Evolutionary conservation across 495 filamentous ascomycete species (phyloP).

Genomic region (Neurospora discreta): DNA sequence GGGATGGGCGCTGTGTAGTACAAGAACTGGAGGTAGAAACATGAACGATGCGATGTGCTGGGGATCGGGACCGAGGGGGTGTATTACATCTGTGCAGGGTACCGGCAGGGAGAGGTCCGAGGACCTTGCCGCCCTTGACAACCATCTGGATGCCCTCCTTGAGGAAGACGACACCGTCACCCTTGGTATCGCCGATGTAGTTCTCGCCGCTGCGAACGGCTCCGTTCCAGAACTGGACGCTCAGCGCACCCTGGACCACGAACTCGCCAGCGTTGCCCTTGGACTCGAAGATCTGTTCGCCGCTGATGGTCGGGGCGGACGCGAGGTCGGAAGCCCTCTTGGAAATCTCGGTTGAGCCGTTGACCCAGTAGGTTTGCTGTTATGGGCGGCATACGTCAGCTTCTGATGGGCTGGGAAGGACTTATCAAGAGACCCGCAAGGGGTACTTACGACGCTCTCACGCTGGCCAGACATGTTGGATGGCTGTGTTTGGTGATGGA

Average conservation of each 20-base stretch:
- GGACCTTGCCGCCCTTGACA: not conserved
- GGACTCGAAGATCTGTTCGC: not conserved
- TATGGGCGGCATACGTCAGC: not conserved
- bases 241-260: not conserved
- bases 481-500: not conserved
- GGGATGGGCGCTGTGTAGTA: not conserved
- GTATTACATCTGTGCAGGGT: not conserved
- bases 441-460: not conserved
- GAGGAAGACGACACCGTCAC: not conserved
- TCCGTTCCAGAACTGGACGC: not conserved
- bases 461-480: not conserved
- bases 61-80: not conserved
- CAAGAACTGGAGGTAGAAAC: not conserved
- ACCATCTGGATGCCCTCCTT: not conserved
- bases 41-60: not conserved
- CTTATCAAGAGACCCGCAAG: not conserved
- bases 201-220: not conserved
- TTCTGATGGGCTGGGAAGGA: not conserved
- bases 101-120: not conserved
- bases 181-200: not conserved
- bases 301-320: not conserved
- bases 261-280: not conserved
- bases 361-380: not conserved
- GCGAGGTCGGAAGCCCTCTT: not conserved
- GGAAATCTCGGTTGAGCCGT: not conserved